Conservation (phyloP, 768 basidiomycete genomes). For the Sporobolomyces pararoseus region DNA sequence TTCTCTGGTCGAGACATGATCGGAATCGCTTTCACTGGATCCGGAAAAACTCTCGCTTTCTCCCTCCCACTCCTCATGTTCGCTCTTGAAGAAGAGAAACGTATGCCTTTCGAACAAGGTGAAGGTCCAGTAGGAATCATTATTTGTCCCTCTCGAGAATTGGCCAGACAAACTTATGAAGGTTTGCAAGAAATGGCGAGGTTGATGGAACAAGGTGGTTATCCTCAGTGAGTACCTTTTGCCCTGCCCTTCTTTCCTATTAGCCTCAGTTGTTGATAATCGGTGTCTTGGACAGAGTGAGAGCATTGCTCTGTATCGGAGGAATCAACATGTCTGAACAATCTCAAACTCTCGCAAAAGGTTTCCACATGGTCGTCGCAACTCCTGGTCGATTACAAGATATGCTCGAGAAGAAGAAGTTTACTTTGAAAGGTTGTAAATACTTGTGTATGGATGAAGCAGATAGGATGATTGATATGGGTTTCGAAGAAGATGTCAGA, state of each 20-base stretch:
- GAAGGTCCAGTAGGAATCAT: constrained; percentile 97
- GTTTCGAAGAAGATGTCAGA: constrained; percentile 96
- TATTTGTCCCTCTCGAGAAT: constrained; percentile 93
- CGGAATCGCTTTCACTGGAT: constrained; percentile 98
- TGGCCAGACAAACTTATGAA: constrained; percentile 95
- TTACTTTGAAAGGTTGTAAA: constrained; percentile 90
- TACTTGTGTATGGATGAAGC: constrained; percentile 97
- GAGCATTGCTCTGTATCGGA: constrained; percentile 88
- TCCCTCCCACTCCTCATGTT: constrained; percentile 97
- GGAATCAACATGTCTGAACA: constrained; percentile 99
- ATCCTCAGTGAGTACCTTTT: constrained; percentile 55
- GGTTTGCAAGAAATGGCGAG: constrained; percentile 82
- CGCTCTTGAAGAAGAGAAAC: constrained; percentile 86
- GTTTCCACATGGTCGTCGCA: constrained; percentile 91
- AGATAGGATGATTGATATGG: constrained; percentile 97
- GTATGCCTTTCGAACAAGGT: constrained; percentile 80
- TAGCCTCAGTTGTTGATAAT: background rate
- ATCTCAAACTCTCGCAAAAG: constrained; percentile 80
- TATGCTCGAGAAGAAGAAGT: constrained; percentile 92
- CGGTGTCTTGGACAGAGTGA: constrained; percentile 53
- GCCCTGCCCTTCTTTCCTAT: background rate
- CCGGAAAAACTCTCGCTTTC: constrained; percentile 97
- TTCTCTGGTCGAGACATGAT: constrained; percentile 96
- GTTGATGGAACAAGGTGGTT: constrained; percentile 73
- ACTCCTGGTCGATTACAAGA: constrained; percentile 96